These are phyloP conservation scores for Trametopsis cervina DNA, from an alignment of 768 basidiomycete species.

Conservation along the genomic window DNA sequence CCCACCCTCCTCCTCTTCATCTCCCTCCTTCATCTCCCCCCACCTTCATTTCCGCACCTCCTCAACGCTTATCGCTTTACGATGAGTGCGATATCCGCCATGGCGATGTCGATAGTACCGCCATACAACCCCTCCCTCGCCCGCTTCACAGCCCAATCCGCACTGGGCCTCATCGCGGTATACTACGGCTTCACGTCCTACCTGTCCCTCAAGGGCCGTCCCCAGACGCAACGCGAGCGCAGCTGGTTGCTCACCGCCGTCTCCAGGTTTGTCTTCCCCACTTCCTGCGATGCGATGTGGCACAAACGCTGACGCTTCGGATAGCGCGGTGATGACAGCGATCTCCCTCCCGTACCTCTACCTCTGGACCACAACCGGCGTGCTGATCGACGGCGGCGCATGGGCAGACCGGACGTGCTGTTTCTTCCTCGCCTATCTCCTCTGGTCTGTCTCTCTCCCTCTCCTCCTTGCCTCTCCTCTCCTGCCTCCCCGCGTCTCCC, in stretches of 20 bases:
- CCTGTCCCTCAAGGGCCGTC: background rate
- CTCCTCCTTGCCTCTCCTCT: background rate
- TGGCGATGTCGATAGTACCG: too few relatives aligned
- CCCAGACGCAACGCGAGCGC: slow-evolving; percentile 3
- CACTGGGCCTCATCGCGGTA: background rate
- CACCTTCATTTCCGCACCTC: background rate
- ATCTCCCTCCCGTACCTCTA: slow-evolving; percentile 2
- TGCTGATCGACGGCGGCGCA: background rate
- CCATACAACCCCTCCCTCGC: too few relatives aligned
- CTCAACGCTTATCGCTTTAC: background rate
- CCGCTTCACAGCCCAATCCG: background rate
- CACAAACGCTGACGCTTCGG: background rate
- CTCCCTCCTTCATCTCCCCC: background rate
- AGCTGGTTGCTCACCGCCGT: slow-evolving; percentile 11
- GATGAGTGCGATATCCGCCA: background rate
- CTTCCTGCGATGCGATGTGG: background rate
- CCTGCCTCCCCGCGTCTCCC: background rate
- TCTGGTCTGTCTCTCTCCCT: slow-evolving; percentile 2
- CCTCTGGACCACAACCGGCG: slow-evolving; percentile 2
- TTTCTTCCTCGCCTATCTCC: slow-evolving; percentile 8
- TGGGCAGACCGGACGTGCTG: slow-evolving; percentile 5
- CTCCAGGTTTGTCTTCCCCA: slow-evolving; percentile 4
- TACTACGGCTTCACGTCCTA: slow-evolving; percentile 4
- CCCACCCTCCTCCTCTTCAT: background rate
- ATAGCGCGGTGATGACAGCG: slow-evolving; percentile 7